A percentile compares a stretch with the other conserved stretches of the same genome.
Conservation (phyloP, 1,139 yeast genomes). For the Ogataea hybrid region DNA sequence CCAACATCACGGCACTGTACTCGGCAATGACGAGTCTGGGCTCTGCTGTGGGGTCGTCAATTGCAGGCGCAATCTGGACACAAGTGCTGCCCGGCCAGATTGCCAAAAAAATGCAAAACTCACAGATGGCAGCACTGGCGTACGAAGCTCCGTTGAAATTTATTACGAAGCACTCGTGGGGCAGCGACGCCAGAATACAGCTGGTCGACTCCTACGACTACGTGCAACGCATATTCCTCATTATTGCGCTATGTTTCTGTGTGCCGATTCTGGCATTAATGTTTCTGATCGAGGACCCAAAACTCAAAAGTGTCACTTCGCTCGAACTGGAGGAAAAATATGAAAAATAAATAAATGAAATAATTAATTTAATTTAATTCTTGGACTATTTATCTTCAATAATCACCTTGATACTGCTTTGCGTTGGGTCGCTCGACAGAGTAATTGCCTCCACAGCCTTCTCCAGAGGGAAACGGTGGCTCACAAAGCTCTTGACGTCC, state of each 20-base stretch:
- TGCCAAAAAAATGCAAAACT: conserved; percentile 26
- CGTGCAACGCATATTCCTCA: conserved; percentile 56
- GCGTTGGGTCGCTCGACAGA: conserved; percentile 31
- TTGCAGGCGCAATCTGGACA: conserved; percentile 70
- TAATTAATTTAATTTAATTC: neutral
- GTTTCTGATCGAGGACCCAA: conserved; percentile 50
- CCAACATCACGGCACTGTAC: conserved; percentile 54
- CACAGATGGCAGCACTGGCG: conserved; percentile 44
- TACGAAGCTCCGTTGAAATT: conserved; percentile 53
- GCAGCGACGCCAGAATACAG: conserved; percentile 54
- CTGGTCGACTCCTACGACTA: conserved; percentile 57
- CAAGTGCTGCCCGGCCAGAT: conserved; percentile 39
- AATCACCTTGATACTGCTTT: conserved; percentile 34
- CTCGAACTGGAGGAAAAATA: neutral
- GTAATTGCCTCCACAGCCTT: conserved; percentile 33
- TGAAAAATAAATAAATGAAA: too few species aligned
- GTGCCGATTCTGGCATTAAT: conserved; percentile 49
- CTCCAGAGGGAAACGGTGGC: conserved; percentile 33
- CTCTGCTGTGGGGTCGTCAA: conserved; percentile 50
- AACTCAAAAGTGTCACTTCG: conserved; percentile 10
- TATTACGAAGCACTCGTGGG: conserved; percentile 51
- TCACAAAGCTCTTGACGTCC: conserved; percentile 32
- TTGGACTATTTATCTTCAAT: conserved; percentile 19
- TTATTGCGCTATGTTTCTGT: conserved; percentile 58
- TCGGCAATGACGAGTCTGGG: conserved; percentile 59